Evolutionary conservation across 2,329 filamentous ascomycete species (phyloP), one percentile per base, ranked within the genome.

Genomic region (Pseudogymnoascus sp.): DNA sequence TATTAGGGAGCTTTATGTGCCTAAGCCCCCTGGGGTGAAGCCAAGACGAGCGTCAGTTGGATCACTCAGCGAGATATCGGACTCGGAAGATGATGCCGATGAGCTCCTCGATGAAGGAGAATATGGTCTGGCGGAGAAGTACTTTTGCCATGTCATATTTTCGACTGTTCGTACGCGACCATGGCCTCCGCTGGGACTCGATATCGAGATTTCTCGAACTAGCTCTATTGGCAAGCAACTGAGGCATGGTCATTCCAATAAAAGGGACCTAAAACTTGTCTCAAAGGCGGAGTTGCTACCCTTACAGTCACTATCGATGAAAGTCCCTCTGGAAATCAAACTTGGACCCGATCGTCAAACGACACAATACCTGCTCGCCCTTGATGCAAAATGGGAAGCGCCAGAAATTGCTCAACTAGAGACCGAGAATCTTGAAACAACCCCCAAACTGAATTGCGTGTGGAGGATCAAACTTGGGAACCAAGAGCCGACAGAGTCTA

Each of bases 101-200:
- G 43, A 54, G 9, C 25, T 18, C n/a, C 25, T 32, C n/a, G 43
- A 54, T 9, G 14, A 54, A 6, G 43, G 43, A 32, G 43, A 54
- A 32, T 54, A 54, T 54, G 43, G 43, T 9, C 4, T 54, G 12
- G 43, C 43, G 4, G 43, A 54, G n/a, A 54, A 54, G n/a, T 54
- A 54, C n/a, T 54, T 54, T 18, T 54, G 43, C 14, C 25, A 54
- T 32, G 25, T 54, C 43, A 54, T 25, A 7, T 54, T 54, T 32
- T 30, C 43, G 30, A 54, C 43, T 6, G 43, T 54, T 30, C 43
- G 43, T 5, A 11, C 6, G 28, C 25, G 25, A 18, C 43, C 43
- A 54, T 54, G 43, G 43, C 43, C 43, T 54, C 43, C 43, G 18
- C n/a, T 54, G n/a, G 43, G 43, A 32, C 25, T 54, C 18, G 43